Evolutionary conservation across 2,329 filamentous ascomycete genomes (phyloP).

Genomic region (Cryoendolithus antarcticus): DNA sequence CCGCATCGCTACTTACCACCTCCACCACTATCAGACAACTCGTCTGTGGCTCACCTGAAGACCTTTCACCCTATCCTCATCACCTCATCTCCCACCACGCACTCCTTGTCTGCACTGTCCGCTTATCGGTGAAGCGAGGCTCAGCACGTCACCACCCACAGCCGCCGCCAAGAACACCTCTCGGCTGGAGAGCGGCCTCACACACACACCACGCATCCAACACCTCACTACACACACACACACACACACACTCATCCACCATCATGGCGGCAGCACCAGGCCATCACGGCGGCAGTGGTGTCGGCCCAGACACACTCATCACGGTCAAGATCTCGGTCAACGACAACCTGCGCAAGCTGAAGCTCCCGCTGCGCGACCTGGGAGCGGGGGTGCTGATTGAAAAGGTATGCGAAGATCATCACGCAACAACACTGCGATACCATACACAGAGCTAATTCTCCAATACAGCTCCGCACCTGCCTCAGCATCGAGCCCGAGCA

Average conservation of each 20-base stretch:
- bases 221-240: no score
- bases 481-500: conserved; percentile 53
- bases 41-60: no score
- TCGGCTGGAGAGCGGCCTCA: no score
- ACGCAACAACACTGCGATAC: conserved; percentile 1
- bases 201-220: no score
- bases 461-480: conserved; percentile 52
- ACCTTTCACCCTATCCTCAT: no score
- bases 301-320: conserved; percentile 58
- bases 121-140: background rate
- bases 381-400: conserved; percentile 59
- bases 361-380: conserved; percentile 78
- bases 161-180: background rate
- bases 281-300: conserved; percentile 14
- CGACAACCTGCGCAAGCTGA: conserved; percentile 68
- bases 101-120: no score
- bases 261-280: conserved; percentile 24
- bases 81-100: no score
- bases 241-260: conserved; percentile 1
- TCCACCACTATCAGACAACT: no score
- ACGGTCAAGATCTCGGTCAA: conserved; percentile 75
- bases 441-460: conserved; percentile 8
- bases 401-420: conserved; percentile 53
- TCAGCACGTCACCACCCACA: conserved; percentile 2
- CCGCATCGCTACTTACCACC: no score